Evolutionary conservation across 163 green algal species (phyloP), one percentile per base, ranked within the genome.

Genomic region (Chlamydomonas reinhardtii): DNA sequence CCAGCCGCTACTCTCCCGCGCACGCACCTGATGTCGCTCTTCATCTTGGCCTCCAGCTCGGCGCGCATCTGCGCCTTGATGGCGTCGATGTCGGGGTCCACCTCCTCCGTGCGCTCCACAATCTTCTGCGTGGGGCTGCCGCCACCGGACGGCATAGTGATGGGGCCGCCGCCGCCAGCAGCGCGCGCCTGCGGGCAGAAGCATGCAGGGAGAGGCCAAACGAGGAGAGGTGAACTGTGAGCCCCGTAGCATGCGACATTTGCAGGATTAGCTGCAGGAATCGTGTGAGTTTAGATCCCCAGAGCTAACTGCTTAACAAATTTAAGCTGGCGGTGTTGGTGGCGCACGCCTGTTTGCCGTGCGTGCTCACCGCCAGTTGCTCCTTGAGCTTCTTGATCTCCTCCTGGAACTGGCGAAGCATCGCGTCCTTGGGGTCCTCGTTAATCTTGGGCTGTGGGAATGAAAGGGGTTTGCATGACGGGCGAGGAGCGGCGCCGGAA

Each of bases 381-480:
- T 90, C 85, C 86, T 95, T 96, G 29, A 97, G 87, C n/a, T 90
- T 74, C 54, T 90, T 84, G 82, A 97, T 96, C 88, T 97, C 94
- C 24, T 95, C 92, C 92, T 97, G 95, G 90, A 96, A 97, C 91
- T 96, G 91, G 29, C 94, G 89, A 29, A 97, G 90, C 93, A 97
- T 96, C 31, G 95, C 94, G 88, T 97, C 95, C 91, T 97, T 97
- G 75, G 95, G 95, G 76, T 97, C 95, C 90, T 96, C 93, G 70
- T 95, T 95, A 74, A 87, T 87, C 69, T 85, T 85, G 79, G 79
- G 79, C 79, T 85, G 84, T 62, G 66, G 75, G 83, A 4, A 12
- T 17, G 35, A 66, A 48, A 2, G 14, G 29, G 27, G 29, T 70
- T 25, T 48, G 39, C n/a, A 34, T 24, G 65, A 11, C 2, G 61